Evolutionary conservation across 345 rosid species (phyloP), one percentile per base, ranked within the genome.

Genomic region (Turritis glabra): DNA sequence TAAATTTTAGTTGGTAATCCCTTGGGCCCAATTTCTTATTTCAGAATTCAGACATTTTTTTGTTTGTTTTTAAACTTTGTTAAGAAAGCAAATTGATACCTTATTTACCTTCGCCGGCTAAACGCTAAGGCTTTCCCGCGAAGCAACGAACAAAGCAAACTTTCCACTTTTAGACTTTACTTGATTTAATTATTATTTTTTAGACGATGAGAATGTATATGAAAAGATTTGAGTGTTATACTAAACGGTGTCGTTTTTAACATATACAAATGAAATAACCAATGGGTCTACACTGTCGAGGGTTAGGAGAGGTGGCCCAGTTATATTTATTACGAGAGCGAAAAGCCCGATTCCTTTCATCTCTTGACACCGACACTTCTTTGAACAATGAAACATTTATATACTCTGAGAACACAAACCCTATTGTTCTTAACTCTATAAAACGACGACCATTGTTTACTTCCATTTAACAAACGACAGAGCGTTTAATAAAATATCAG

Each of bases 121-220:
- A 61, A 70, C 22, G 57, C 37, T 18, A 33, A 5, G 10, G 23
- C 30, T 33, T 23, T 30, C 44, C 73, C 63, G 37, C 23, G 67
- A 76, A 69, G 75, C 70, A 76, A 76, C 69, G 70, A 76, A 67
- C 62, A 76, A 75, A 51, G n/a, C 68, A 75, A 27, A n/a, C n/a
- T 43, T 60, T 25, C 56, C 58, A 61, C 51, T 67, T 59, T 68
- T n/a, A 40, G 47, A 51, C 56, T 27, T 53, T 8, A n/a, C 2
- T 40, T 29, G 1, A 64, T 47, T 44, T 30, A 5, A 17, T 43
- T 21, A 33, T n/a, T n/a, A n/a, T n/a, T n/a, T n/a, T n/a, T n/a
- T n/a, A 3, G 26, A 25, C 27, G 8, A 58, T 27, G 5, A 50
- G 53, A 67, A 47, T 47, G 6, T 58, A n/a, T n/a, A n/a, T n/a